phyloP scores from a whole-genome alignment of 371 early-diverging fungal genomes.

The Mucor mucedo region DNA sequence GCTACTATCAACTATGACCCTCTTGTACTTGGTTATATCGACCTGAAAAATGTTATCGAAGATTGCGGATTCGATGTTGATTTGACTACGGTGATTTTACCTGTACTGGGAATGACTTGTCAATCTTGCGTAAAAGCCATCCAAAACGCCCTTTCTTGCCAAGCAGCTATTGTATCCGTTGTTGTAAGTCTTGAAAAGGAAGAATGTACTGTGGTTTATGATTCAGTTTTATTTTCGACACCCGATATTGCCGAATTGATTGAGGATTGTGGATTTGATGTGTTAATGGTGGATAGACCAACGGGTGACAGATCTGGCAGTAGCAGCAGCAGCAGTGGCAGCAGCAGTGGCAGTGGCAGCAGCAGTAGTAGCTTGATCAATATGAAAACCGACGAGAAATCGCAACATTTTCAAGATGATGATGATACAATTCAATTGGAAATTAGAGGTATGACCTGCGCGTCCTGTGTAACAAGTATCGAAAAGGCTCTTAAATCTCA shows the following conservation, averaged over 20 bases:
- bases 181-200: conserved; percentile 57
- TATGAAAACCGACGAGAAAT: conserved; percentile 29
- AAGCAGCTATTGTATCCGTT: conserved; percentile 3
- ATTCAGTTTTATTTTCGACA: conserved; percentile 5
- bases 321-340: conserved; percentile 32
- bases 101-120: conserved; percentile 87
- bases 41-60: conserved; percentile 38
- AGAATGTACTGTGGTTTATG: conserved; percentile 44
- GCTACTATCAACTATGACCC: conserved; percentile 46
- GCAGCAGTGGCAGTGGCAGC: conserved; percentile 45
- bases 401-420: conserved; percentile 60
- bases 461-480: conserved; percentile 82
- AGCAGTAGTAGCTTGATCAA: background rate
- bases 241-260: conserved; percentile 39
- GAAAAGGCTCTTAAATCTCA: conserved; percentile 65
- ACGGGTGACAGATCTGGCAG: conserved; percentile 48
- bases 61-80: conserved; percentile 36
- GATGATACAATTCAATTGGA: conserved; percentile 32
- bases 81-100: conserved; percentile 37
- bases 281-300: conserved; percentile 62
- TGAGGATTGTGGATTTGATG: conserved; percentile 48
- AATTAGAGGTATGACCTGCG: conserved; percentile 84
- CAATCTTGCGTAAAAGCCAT: conserved; percentile 80
- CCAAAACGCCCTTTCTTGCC: conserved; percentile 40
- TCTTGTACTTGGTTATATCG: conserved; percentile 15